Evolutionary conservation across 2,329 filamentous ascomycete genomes (phyloP).

Genomic region (Aspergillaceae sp.): DNA sequence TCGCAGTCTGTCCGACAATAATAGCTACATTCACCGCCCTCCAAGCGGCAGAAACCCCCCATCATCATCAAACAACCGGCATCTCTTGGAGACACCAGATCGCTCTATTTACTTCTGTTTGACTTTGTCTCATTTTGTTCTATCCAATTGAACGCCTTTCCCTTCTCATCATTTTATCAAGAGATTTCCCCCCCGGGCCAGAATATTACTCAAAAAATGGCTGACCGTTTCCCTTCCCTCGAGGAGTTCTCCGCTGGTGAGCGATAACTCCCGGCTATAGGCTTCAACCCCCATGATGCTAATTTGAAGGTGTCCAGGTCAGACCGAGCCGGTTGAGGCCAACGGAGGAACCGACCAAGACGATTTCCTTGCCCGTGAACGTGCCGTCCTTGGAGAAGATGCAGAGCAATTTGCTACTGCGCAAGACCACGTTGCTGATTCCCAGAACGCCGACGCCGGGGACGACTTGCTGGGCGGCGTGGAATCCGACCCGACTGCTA

Average conservation of each 20-base stretch:
- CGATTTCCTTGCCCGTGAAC: constrained; percentile 88
- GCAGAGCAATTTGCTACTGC: constrained; percentile 79
- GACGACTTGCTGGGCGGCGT: constrained; percentile 65
- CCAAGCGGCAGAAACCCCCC: constrained; percentile 7
- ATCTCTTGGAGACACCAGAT: constrained; percentile 2
- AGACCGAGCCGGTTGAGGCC: constrained; percentile 25
- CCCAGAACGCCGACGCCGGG: constrained; percentile 51
- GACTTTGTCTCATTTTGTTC: constrained; percentile 1
- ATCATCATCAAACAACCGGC: not conserved
- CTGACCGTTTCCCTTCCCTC: constrained; percentile 68
- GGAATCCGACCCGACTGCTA: constrained; percentile 18
- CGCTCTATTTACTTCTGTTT: not conserved
- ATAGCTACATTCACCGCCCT: constrained; percentile 6
- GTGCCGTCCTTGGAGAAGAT: constrained; percentile 82
- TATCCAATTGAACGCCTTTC: constrained; percentile 1
- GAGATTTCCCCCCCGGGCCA: not conserved
- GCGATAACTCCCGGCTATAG: constrained; percentile 18
- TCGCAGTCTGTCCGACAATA: not conserved
- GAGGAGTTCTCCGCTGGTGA: constrained; percentile 63
- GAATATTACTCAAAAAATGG: constrained; percentile 46
- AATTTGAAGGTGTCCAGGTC: constrained; percentile 22
- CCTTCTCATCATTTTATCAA: not conserved
- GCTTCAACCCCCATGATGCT: constrained; percentile 14
- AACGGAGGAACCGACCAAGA: constrained; percentile 50
- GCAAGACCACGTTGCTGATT: constrained; percentile 53